Percentiles rank a stretch among this genome's conserved stretches.
phyloP scores from a whole-genome alignment of 306 rosid species.

The Arachis hypogaea region DNA sequence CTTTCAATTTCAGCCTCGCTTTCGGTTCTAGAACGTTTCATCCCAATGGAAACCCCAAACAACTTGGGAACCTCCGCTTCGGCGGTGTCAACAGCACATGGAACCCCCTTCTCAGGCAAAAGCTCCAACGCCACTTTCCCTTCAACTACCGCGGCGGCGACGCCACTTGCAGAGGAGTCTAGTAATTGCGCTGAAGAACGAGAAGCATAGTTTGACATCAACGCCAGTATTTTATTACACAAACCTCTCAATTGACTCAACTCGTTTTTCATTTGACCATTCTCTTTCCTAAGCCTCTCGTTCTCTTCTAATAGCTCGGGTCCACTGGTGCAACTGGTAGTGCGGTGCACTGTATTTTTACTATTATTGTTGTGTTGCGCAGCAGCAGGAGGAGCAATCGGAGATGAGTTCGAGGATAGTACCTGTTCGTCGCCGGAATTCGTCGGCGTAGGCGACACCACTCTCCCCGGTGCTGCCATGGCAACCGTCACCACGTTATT shows the following conservation, averaged over 20 bases:
- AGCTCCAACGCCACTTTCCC: slow-evolving; percentile 59
- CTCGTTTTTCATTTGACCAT: slow-evolving; percentile 75
- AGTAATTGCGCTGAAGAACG: slow-evolving; percentile 50
- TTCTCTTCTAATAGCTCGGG: slow-evolving; percentile 84
- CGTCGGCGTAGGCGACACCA: slow-evolving; percentile 71
- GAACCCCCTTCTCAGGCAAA: slow-evolving; percentile 39
- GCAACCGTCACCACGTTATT: slow-evolving; percentile 51
- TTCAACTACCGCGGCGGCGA: slow-evolving; percentile 12
- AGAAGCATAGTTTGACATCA: slow-evolving; percentile 83
- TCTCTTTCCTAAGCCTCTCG: slow-evolving; percentile 82
- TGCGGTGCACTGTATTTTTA: slow-evolving; percentile 42
- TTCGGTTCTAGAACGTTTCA: slow-evolving; percentile 66
- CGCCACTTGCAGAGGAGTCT: slow-evolving; percentile 42
- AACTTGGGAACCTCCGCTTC: slow-evolving; percentile 55
- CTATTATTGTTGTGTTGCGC: slow-evolving; percentile 8
- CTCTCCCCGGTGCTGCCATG: slow-evolving; percentile 35
- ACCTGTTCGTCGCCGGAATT: slow-evolving; percentile 94
- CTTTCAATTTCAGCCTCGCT: slow-evolving; percentile 46
- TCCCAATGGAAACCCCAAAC: slow-evolving; percentile 86
- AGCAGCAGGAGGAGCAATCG: slow-evolving; percentile 36
- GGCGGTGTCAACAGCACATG: slow-evolving; percentile 8
- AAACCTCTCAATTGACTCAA: slow-evolving; percentile 74
- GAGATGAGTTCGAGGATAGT: slow-evolving; percentile 83
- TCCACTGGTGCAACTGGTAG: slow-evolving; percentile 64
- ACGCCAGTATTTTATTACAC: slow-evolving; percentile 65